Percentiles rank a stretch among this genome's conserved stretches.
Conservation (phyloP, 75 land plant genomes). For the Sequoiadendron giganteum region DNA sequence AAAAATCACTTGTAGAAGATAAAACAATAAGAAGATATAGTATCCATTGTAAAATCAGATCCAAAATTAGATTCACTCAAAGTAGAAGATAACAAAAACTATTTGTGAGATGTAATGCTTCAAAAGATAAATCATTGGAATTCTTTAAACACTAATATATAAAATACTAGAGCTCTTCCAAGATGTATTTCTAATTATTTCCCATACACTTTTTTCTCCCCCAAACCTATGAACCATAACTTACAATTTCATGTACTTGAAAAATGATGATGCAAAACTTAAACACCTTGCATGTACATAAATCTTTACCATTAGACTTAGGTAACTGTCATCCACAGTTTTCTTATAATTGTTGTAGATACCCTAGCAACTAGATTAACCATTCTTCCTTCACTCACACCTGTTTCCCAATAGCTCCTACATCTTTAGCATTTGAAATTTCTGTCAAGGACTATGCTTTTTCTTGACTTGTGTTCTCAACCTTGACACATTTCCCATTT, state of each 20-base stretch:
- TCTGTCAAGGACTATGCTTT: conserved; percentile 3
- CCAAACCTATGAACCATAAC: neutral
- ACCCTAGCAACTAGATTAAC: conserved; percentile 25
- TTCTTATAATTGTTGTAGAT: conserved; percentile 37
- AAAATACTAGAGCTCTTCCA: conserved; percentile 40
- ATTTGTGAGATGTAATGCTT: conserved; percentile 39
- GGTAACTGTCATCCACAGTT: conserved; percentile 34
- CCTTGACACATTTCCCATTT: neutral
- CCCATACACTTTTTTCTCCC: neutral
- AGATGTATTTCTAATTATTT: conserved; percentile 22
- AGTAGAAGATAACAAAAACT: conserved; percentile 39
- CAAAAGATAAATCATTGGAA: conserved; percentile 14
- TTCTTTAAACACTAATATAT: conserved; percentile 27
- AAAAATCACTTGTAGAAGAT: conserved; percentile 18
- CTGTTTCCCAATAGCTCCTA: neutral
- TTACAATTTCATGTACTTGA: conserved; percentile 14
- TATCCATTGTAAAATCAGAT: conserved; percentile 45
- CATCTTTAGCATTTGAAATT: no score
- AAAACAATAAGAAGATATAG: conserved; percentile 62
- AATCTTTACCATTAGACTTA: conserved; percentile 13
- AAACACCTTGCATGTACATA: conserved; percentile 23
- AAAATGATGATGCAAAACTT: conserved; percentile 28
- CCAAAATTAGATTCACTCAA: conserved; percentile 35
- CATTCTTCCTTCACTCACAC: conserved; percentile 10
- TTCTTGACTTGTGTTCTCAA: neutral